phyloP scores from a whole-genome alignment of 768 basidiomycete genomes.

The Strobilomyces dryophilus region DNA sequence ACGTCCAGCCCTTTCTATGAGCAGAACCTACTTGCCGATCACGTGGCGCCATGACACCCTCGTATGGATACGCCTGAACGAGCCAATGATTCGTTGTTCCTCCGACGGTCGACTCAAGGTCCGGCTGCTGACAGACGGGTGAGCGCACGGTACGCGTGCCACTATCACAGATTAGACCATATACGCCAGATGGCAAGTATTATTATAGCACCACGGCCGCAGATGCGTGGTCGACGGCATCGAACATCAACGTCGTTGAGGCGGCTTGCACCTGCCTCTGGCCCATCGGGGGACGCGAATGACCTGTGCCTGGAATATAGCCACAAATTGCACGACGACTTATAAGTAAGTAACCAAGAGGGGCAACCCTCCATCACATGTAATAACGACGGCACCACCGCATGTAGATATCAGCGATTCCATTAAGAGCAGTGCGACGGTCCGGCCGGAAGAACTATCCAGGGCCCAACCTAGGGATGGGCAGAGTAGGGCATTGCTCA shows the following conservation, averaged over 20 bases:
- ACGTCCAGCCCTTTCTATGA: background rate
- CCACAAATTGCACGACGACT: slow-evolving; percentile 6
- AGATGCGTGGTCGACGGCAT: slow-evolving; percentile 9
- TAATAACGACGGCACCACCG: slow-evolving; percentile 11
- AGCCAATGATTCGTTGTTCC: background rate
- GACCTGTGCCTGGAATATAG: slow-evolving; percentile 16
- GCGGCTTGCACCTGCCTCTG: slow-evolving; percentile 8
- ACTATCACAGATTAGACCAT: slow-evolving; percentile 1
- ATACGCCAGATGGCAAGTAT: slow-evolving; percentile 12
- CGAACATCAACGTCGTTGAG: slow-evolving; percentile 4
- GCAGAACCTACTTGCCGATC: slow-evolving; percentile 27
- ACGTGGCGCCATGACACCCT: slow-evolving; percentile 13
- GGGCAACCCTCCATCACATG: slow-evolving; percentile 6
- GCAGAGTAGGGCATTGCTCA: slow-evolving; percentile 2
- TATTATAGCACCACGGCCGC: slow-evolving; percentile 4
- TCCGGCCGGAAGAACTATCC: slow-evolving; percentile 12
- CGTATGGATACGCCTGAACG: background rate
- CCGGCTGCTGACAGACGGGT: slow-evolving; percentile 14
- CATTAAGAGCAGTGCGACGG: slow-evolving; percentile 4
- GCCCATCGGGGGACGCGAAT: slow-evolving; percentile 7
- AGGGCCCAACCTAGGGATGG: slow-evolving; percentile 15
- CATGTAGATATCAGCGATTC: background rate
- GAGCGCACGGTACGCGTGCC: slow-evolving; percentile 3
- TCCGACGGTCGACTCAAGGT: slow-evolving; percentile 5
- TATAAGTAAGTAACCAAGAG: slow-evolving; percentile 10